phyloP scores from a whole-genome alignment of 2,329 filamentous ascomycete species.

The Pseudocercospora cruenta region DNA sequence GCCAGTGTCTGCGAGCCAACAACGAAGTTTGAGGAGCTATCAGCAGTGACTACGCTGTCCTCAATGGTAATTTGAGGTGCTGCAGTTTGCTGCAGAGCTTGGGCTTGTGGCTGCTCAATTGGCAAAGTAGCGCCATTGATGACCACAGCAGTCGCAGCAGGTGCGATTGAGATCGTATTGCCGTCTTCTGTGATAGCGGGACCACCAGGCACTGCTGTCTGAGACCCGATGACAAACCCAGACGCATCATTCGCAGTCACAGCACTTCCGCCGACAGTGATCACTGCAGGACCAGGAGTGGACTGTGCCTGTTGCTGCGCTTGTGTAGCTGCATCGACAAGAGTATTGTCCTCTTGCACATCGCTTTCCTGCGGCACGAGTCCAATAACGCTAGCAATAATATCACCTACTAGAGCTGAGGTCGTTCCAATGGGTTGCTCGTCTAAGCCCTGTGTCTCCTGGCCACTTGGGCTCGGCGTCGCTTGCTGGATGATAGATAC shows the following conservation, averaged over 20 bases:
- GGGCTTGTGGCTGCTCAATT: too few species aligned
- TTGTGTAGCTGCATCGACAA: not conserved
- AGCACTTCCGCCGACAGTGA: not conserved
- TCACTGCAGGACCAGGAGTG: not conserved
- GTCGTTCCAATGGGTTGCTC: not conserved
- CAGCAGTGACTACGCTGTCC: too few species aligned
- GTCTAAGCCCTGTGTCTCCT: not conserved
- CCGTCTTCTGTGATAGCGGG: too few species aligned
- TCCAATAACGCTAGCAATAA: not conserved
- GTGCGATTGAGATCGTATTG: too few species aligned
- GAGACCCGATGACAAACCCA: not conserved
- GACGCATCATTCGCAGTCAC: not conserved
- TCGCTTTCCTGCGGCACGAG: not conserved
- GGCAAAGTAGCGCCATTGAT: too few species aligned
- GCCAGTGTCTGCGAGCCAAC: too few species aligned
- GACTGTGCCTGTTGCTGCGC: not conserved
- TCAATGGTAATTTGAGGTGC: too few species aligned
- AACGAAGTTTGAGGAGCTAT: too few species aligned
- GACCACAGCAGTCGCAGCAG: too few species aligned
- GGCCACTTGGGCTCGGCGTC: not conserved
- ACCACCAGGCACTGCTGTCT: too few species aligned
- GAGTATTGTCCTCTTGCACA: not conserved
- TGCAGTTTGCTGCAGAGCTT: too few species aligned
- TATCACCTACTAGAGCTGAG: not conserved
- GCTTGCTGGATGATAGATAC: not conserved